Conservation (phyloP, 2,329 filamentous ascomycete genomes). For the Cercospora citrullina region DNA sequence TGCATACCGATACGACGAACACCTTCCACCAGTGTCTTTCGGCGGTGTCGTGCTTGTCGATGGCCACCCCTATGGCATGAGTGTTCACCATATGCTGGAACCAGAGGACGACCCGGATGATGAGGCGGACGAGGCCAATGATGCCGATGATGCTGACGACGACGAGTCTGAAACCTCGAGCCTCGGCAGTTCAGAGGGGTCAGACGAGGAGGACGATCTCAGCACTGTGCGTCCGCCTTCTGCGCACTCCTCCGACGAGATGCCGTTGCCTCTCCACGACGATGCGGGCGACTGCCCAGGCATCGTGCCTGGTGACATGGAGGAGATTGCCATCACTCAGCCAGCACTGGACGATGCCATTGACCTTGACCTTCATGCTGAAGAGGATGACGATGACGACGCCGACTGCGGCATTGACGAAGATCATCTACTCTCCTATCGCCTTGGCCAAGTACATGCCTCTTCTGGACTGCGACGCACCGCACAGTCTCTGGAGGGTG, state of each 20-base stretch:
- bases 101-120: constrained; percentile 57
- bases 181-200: constrained; percentile 53
- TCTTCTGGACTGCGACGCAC: constrained; percentile 80
- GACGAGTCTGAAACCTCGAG: constrained; percentile 37
- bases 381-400: constrained; percentile 75
- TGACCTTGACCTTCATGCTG: constrained; percentile 73
- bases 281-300: constrained; percentile 70
- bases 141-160: constrained; percentile 42
- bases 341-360: constrained; percentile 74
- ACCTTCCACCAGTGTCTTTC: constrained; percentile 86
- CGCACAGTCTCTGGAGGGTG: constrained; percentile 32
- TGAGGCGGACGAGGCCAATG: constrained; percentile 45
- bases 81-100: constrained; percentile 94
- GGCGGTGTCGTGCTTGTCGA: constrained; percentile 86
- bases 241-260: constrained; percentile 30
- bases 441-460: constrained; percentile 80
- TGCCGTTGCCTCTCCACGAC: constrained; percentile 18
- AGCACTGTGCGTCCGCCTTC: constrained; percentile 37
- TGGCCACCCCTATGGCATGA: constrained; percentile 85
- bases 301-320: constrained; percentile 70
- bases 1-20: constrained; percentile 79
- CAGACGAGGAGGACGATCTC: constrained; percentile 57
- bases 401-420: constrained; percentile 71
- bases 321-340: constrained; percentile 81
- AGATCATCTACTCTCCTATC: constrained; percentile 77